Base-by-base conservation (phyloP, 2,329 filamentous ascomycete species). In the Phyllosticta capitalensis region DNA sequence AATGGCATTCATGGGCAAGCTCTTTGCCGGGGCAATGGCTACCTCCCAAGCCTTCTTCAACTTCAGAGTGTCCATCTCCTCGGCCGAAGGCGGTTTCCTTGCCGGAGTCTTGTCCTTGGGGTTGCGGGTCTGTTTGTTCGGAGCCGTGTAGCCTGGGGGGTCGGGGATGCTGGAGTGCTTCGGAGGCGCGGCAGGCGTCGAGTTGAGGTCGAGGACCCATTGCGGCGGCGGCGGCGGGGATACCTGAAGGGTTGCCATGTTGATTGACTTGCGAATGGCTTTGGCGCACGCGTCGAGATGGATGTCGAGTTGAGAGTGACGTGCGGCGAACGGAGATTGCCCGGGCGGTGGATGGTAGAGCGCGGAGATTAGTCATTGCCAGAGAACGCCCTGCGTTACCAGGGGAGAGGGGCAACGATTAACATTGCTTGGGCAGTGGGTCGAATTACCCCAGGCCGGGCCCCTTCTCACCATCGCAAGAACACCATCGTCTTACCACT, bases 1-100 rank as follows among this genome's bases (percentile, higher is more conserved):
- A 73, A 99, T 92, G 64, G 87, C 92, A 60, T 95, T 97, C 94
- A 99, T 99, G 61, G 94, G 94, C 53, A 99, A 81, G 71, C 88
- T 86, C 79, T 99, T 99, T 63, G 94, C 87, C 0, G 94, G 94
- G 1, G 88, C 92, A 54, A 99, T 84, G 50, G 94, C 92, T 52
- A 99, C 83, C 75, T 99, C 94, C 94, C 94, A 99, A 0, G 94
- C 94, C 75, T 99, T 99, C 77, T 99, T 99, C 67, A 99, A 79
- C 80, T 97, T 97, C 64, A 99, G 80, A 21, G 88, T 91, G 73
- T 97, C 92, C 81, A 92, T 96, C 76, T 97, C 92, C 68, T 88
- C 88, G 65, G 86, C 75, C 1, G 88, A 87, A 30, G 88, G 87
- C 62, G 86, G 79, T 67, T 87, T 84, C 66, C 87, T 84, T 72